phyloP scores from a whole-genome alignment of 768 basidiomycete species.

The Nidula microcarpa region DNA sequence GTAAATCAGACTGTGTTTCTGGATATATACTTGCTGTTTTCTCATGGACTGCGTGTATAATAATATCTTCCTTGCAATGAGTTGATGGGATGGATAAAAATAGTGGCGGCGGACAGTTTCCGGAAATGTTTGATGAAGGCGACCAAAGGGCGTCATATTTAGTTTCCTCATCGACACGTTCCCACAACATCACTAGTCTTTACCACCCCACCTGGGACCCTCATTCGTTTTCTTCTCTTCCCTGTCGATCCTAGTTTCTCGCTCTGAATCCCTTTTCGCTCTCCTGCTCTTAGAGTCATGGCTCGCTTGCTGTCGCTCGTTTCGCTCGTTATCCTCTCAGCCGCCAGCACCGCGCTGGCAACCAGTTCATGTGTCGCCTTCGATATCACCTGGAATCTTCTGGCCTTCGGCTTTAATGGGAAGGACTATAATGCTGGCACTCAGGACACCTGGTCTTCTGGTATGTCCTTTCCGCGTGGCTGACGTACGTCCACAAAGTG shows the following conservation, averaged over 20 bases:
- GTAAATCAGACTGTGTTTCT: constrained; percentile 22
- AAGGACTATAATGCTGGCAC: constrained; percentile 83
- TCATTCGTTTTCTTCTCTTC: too few species aligned
- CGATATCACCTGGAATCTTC: constrained; percentile 78
- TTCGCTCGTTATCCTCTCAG: not conserved
- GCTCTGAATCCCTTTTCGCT: too few species aligned
- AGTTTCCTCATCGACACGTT: not conserved
- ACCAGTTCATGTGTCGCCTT: constrained; percentile 63
- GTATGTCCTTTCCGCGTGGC: constrained; percentile 28
- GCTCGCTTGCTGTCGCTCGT: constrained; percentile 1
- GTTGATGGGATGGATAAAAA: not conserved
- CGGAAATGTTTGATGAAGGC: too few species aligned
- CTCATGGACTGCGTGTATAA: too few species aligned
- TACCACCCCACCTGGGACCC: too few species aligned
- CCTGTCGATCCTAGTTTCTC: too few species aligned
- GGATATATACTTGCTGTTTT: too few species aligned
- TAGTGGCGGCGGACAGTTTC: not conserved
- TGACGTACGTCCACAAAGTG: constrained; percentile 2
- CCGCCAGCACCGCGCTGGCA: constrained; percentile 1
- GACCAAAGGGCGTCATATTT: not conserved
- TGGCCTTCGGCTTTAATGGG: constrained; percentile 79
- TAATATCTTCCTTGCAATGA: too few species aligned
- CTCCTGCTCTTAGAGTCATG: not conserved
- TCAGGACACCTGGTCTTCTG: constrained; percentile 61
- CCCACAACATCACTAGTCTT: not conserved